These are phyloP conservation scores for Cyberlindnera misumaiensis DNA, from an alignment of 805 yeast genomes.

Conservation along the genomic window DNA sequence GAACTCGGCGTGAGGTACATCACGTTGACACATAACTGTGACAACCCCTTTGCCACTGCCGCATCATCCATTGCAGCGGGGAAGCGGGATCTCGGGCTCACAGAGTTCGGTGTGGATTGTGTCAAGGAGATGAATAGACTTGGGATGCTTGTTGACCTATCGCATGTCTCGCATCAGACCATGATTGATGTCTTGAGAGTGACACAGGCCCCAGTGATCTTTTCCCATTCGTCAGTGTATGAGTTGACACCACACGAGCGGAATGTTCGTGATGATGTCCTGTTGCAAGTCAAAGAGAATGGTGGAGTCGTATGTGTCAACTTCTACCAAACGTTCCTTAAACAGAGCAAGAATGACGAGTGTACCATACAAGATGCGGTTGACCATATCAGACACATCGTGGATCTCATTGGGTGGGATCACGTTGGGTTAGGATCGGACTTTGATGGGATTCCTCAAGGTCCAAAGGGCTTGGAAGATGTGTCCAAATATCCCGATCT, in stretches of 20 bases:
- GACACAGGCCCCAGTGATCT: conserved; percentile 40
- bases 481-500: conserved; percentile 49
- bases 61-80: conserved; percentile 43
- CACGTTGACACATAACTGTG: conserved; percentile 50
- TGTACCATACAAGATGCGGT: conserved; percentile 43
- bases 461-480: conserved; percentile 46
- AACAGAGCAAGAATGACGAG: conserved; percentile 8
- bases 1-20: conserved; percentile 48
- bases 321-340: conserved; percentile 37
- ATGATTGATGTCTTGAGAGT: conserved; percentile 38
- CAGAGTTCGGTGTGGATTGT: conserved; percentile 34
- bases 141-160: conserved; percentile 46
- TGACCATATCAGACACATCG: conserved; percentile 37
- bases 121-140: conserved; percentile 43
- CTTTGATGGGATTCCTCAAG: conserved; percentile 46
- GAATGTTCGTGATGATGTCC: conserved; percentile 43
- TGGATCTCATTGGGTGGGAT: conserved; percentile 42
- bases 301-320: conserved; percentile 44
- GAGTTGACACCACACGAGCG: conserved; percentile 35
- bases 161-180: conserved; percentile 42
- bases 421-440: conserved; percentile 47
- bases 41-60: conserved; percentile 52
- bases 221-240: conserved; percentile 42
- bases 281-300: conserved; percentile 31
- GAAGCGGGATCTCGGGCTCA: conserved; percentile 36